Base-by-base conservation (phyloP, 2,329 filamentous ascomycete genomes). In the Paracorniculantispora psalliotae region DNA sequence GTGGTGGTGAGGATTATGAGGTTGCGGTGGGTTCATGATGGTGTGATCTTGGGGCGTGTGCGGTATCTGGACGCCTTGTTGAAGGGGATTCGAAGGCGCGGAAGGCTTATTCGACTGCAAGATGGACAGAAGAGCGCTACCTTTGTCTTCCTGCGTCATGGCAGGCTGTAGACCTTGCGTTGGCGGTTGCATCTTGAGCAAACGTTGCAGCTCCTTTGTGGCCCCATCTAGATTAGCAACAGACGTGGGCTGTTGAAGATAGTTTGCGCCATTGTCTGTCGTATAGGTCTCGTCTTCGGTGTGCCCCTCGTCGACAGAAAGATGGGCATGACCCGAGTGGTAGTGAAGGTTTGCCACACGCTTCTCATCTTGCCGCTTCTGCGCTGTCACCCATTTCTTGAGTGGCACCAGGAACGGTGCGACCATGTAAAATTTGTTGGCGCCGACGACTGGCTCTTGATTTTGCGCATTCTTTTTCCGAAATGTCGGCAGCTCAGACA, bases 391-490 rank as follows among this genome's bases (percentile, higher is more conserved):
- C 92, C 92, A 97, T 71, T 91, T 91, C 73, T 91, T 92, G 51
- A 99, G 75, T 6, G 86, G 89, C 1, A 86, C 86, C 57, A 97
- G 79, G 69, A 99, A 99, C 0, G 93, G 92, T 0, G 92, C 92
- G 19, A 99, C 94, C 91, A 97, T 97, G 75, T 97, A 99, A 71
- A 97, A 97, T 69, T 93, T 97, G 72, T 90, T 92, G 43, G 86
- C 86, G 65, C 88, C 90, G 13, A 84, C 74, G 30, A 76, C 74
- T 13, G 82, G 79, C 53, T 87, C 81, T n/a, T 85, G 81, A 17
- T 67, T 70, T 57, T 84, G 80, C 13, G 77, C 77, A 19, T 79
- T 79, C 69, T 88, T 92, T 71, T 89, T 90, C 58, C 87, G 86
- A 67, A 91, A 86, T 0, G 90, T 91, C 1, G 94, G 93, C 26